Base-by-base conservation (phyloP, 169 alveolate species). In the Plasmodium coatneyi region DNA sequence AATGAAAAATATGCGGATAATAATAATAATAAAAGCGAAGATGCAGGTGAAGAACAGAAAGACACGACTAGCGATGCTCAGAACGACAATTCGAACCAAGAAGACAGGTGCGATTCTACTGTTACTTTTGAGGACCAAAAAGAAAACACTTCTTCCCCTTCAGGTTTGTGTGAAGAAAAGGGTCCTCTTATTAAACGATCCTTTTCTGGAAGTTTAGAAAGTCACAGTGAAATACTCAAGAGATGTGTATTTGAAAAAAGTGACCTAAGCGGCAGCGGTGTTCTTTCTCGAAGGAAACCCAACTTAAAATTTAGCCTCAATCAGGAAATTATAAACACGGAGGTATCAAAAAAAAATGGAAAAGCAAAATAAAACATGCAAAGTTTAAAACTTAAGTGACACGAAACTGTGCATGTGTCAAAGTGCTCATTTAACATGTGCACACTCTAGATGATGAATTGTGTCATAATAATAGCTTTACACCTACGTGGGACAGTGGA, bases 321-420 rank as follows among this genome's bases (percentile, higher is more conserved):
- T 49, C 49, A 84, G 41, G 93, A 74, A 84, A 19, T 54, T 84
- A 84, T 76, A 14, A 34, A 76, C 41, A 30, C 30, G 60, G 70
- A 84, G 93, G 93, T 84, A 84, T 10, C 19, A 32, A 60, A 70
- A 82, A 83, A 82, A 83, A 83, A 39, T 39, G 72, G 49, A 70
- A 83, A 60, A 60, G 34, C 9, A 12, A 60, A 60, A 60, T 5
- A n/a, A 25, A 25, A 19, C 28, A 60, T 22, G 76, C 6, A 60
- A 60, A 19, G 3, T 36, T 19, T 19, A 60, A 60, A 60, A 60
- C 16, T 60, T 22, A 19, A 19, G 16, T 60, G 3, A 10, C 34
- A 19, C 34, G 12, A 60, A 56, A 56, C 22, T 56, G 72, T 22
- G 30, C 72, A 56, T 56, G 22, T 56, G 30, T 6, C 30, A n/a